Evolutionary conservation across 2,329 filamentous ascomycete genomes (phyloP), one percentile per base, ranked within the genome.

Genomic region (Rhinocladiella mackenziei): DNA sequence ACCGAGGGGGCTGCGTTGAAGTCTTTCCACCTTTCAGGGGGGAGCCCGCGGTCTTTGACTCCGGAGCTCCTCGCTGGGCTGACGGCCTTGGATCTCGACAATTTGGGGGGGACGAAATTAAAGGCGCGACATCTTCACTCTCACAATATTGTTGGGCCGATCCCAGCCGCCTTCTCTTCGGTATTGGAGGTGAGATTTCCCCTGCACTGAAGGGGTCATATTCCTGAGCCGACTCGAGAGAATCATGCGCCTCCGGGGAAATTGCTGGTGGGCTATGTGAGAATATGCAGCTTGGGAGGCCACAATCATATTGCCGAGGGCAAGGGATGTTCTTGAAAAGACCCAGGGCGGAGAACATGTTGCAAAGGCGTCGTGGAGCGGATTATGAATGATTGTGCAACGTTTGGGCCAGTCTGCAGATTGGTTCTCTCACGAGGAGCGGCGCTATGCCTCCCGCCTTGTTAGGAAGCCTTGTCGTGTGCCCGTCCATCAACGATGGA

Each of bases 281-380:
- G 62, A 81, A 83, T 14, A 81, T 72, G 63, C 79, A 83, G 50
- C 72, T 71, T 10, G 74, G 64, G 9, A 81, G 63, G 20, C 61
- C 56, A 61, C 79, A 83, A 46, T 62, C 51, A 19, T 62, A 56
- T 10, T 68, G 69, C 50, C 70, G 65, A 6, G 78, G 78, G 59
- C 78, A 83, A 19, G 65, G 55, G 30, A 76, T 62, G 30, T 64
- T 62, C 45, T 70, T 73, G 63, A 79, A 78, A 5, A 77, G 61
- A n/a, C 73, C 75, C 9, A 73, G 66, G n/a, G 73, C 65, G 18
- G 71, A 60, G 59, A 79, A 80, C 75, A 78, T 78, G 29, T 20
- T 30, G 25, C n/a, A n/a, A n/a, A n/a, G n/a, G n/a, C n/a, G n/a
- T n/a, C n/a, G n/a, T n/a, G n/a, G n/a, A n/a, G n/a, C n/a, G n/a